These are phyloP conservation scores for Pseudonectria foliicola DNA, from an alignment of 2,329 filamentous ascomycete species.

Conservation along the genomic window DNA sequence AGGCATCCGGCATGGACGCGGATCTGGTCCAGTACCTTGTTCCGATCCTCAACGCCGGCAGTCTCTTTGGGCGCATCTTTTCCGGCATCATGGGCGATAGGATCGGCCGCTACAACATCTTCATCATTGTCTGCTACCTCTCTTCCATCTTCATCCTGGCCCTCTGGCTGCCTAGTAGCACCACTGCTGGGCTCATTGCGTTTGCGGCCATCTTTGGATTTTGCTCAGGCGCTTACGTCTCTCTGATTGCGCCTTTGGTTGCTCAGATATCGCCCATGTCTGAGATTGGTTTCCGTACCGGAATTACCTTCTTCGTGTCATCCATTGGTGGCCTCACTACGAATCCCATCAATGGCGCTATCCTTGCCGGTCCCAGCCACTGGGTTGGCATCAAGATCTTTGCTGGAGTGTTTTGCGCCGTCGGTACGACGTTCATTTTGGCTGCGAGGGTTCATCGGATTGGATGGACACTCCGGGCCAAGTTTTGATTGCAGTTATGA, in stretches of 20 bases:
- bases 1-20: conserved; percentile 20
- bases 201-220: conserved; percentile 37
- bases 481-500: too few species aligned
- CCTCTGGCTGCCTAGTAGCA: conserved; percentile 35
- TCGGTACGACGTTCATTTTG: conserved; percentile 8
- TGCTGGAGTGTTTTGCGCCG: conserved; percentile 13
- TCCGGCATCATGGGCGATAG: conserved; percentile 28
- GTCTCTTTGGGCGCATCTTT: conserved; percentile 30
- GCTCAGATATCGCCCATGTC: conserved; percentile 48
- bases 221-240: conserved; percentile 34
- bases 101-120: conserved; percentile 34
- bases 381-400: conserved; percentile 33
- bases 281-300: conserved; percentile 41
- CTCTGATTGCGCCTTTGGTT: conserved; percentile 31
- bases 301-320: conserved; percentile 37
- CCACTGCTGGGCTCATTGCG: conserved; percentile 24
- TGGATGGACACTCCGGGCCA: too few species aligned
- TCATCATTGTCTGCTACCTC: conserved; percentile 38
- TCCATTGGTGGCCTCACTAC: conserved; percentile 49
- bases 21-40: conserved; percentile 28
- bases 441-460: not conserved
- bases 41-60: conserved; percentile 32
- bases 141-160: conserved; percentile 31
- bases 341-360: conserved; percentile 48
- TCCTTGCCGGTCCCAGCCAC: conserved; percentile 21